Conservation (phyloP, 352 stramenopile genomes). For the Elongisporangium undulatum region DNA sequence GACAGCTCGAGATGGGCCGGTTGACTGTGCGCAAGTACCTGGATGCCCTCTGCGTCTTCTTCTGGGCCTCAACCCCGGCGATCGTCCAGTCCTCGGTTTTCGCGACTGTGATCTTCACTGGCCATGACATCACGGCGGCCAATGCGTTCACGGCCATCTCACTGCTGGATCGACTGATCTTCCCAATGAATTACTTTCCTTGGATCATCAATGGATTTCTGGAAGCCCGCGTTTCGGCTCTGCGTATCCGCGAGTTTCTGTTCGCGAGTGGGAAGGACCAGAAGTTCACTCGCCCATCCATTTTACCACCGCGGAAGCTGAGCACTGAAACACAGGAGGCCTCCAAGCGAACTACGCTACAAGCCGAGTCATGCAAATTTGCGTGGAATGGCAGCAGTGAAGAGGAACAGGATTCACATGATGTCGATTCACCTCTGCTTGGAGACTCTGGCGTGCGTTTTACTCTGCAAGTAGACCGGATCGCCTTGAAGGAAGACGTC, state of each 20-base stretch:
- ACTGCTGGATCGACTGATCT: slow-evolving; percentile 86
- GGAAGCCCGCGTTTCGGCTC: slow-evolving; percentile 77
- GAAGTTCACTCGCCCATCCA: background rate
- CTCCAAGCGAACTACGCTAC: slow-evolving; percentile 9
- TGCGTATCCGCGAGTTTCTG: slow-evolving; percentile 70
- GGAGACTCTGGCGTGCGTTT: slow-evolving; percentile 16
- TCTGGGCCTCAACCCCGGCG: slow-evolving; percentile 87
- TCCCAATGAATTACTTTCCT: slow-evolving; percentile 90
- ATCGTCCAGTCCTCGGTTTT: slow-evolving; percentile 87
- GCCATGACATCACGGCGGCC: slow-evolving; percentile 66
- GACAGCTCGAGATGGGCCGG: slow-evolving; percentile 61
- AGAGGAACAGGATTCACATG: background rate
- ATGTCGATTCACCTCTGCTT: background rate
- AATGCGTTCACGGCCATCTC: slow-evolving; percentile 84
- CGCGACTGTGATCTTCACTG: slow-evolving; percentile 59
- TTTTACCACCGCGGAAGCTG: slow-evolving; percentile 7
- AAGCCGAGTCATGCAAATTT: slow-evolving; percentile 25
- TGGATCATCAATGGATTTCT: slow-evolving; percentile 91
- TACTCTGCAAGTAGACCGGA: slow-evolving; percentile 33
- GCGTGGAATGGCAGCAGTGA: slow-evolving; percentile 11
- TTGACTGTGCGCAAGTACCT: slow-evolving; percentile 83
- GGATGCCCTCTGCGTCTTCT: slow-evolving; percentile 88
- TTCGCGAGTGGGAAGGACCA: slow-evolving; percentile 23
- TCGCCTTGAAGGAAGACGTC: slow-evolving; percentile 28
- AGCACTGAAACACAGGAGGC: background rate